Conservation (phyloP, 2,329 filamentous ascomycete genomes). For the Pestalotiopsis fici region DNA sequence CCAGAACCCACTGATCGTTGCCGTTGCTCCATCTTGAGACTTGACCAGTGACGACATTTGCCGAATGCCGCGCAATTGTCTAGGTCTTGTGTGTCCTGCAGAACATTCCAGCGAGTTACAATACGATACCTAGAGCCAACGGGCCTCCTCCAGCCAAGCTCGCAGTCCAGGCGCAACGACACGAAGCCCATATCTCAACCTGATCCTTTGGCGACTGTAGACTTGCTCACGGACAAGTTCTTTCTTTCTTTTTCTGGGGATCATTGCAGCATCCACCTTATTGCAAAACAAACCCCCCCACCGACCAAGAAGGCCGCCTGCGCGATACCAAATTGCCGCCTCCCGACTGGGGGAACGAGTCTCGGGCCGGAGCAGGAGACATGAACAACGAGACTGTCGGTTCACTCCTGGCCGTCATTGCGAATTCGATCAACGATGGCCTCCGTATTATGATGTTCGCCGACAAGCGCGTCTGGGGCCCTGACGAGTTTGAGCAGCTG, state of each 20-base stretch:
- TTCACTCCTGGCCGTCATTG: conserved; percentile 59
- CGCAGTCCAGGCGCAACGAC: background rate
- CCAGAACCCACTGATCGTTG: background rate
- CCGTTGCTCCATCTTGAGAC: background rate
- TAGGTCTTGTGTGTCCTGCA: background rate
- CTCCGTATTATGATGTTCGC: conserved; percentile 56
- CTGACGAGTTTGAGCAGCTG: conserved; percentile 61
- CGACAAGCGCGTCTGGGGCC: conserved; percentile 60
- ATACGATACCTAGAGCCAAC: background rate
- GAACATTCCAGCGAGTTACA: background rate
- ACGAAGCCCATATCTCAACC: background rate
- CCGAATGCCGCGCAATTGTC: background rate
- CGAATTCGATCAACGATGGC: conserved; percentile 52
- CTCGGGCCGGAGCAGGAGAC: conserved; percentile 13
- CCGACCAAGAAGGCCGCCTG: background rate
- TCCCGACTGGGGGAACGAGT: background rate
- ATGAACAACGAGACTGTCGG: conserved; percentile 55
- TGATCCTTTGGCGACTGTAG: background rate
- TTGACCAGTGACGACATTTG: background rate
- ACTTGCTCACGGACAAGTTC: background rate
- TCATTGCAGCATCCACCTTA: background rate
- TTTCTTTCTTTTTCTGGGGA: background rate
- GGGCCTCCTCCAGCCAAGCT: background rate
- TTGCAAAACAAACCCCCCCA: background rate
- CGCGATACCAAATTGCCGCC: background rate